Conservation (phyloP, 2,329 filamentous ascomycete species). For the Paradendryphiella salina region DNA sequence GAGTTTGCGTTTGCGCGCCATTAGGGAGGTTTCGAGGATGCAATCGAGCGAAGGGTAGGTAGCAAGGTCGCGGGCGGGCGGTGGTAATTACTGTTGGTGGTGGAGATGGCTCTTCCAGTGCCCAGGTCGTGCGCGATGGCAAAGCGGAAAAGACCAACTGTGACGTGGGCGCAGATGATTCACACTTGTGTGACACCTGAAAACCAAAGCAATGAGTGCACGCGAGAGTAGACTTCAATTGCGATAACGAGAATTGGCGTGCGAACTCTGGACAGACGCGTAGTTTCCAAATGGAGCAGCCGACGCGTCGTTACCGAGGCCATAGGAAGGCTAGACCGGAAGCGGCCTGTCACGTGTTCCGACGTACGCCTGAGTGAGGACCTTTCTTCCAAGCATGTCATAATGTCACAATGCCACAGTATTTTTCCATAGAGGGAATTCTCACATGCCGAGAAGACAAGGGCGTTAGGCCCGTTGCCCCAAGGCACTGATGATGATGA, state of each 20-base stretch:
- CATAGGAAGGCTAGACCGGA: neutral
- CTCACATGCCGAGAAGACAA: too few species aligned
- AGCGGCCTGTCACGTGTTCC: neutral
- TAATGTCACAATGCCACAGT: neutral
- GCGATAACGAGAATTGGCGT: neutral
- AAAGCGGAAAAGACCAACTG: neutral
- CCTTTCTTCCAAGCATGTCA: neutral
- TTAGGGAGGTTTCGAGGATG: neutral
- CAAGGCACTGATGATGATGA: too few species aligned
- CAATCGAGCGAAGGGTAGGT: neutral
- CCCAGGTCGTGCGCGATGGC: neutral
- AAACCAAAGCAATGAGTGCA: neutral
- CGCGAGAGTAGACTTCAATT: neutral
- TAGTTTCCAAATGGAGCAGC: slow-evolving; percentile 2
- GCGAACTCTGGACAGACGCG: neutral
- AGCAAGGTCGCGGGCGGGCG: neutral
- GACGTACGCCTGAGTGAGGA: neutral
- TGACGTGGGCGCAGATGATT: neutral
- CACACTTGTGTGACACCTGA: neutral
- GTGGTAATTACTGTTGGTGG: neutral
- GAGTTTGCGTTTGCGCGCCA: slow-evolving; percentile 12
- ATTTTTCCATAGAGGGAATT: neutral
- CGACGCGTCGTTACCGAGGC: slow-evolving; percentile 6
- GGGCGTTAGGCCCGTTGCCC: too few species aligned
- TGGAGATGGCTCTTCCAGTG: too few species aligned